These are phyloP conservation scores for Saussurea involucrata DNA, from an alignment of 129 eudicot genomes.

Conservation along the genomic window DNA sequence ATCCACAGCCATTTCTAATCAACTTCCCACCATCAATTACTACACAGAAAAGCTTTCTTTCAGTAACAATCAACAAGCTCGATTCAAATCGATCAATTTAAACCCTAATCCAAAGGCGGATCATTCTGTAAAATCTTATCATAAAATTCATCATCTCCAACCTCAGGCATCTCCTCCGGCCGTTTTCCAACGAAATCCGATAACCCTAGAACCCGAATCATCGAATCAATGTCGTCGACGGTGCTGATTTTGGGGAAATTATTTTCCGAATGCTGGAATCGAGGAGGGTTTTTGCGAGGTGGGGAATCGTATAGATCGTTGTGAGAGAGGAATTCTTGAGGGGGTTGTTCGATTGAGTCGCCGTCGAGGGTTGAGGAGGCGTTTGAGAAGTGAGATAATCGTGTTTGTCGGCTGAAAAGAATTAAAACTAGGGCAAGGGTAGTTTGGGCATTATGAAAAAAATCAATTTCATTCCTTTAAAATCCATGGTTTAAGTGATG, in stretches of 20 bases:
- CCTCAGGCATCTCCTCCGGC: constrained; percentile 7
- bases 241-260: background rate
- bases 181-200: constrained; percentile 34
- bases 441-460: too few relatives aligned
- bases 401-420: too few relatives aligned
- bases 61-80: too few relatives aligned
- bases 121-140: constrained; percentile 57
- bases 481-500: too few relatives aligned
- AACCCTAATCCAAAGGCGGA: constrained; percentile 43
- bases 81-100: background rate
- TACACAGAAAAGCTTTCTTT: too few relatives aligned
- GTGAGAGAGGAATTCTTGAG: constrained; percentile 48
- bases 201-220: constrained; percentile 55
- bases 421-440: too few relatives aligned
- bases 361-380: constrained; percentile 33
- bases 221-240: constrained; percentile 39
- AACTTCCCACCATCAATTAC: too few relatives aligned
- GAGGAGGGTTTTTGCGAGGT: constrained; percentile 25
- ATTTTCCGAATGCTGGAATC: background rate
- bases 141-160: constrained; percentile 54
- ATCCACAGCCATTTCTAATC: too few relatives aligned
- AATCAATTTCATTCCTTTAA: too few relatives aligned
- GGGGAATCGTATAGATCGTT: constrained; percentile 24
- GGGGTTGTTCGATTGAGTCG: constrained; percentile 47
- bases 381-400: too few relatives aligned